Base-by-base conservation (phyloP, 495 filamentous ascomycete species). In the Cercophora sp. region DNA sequence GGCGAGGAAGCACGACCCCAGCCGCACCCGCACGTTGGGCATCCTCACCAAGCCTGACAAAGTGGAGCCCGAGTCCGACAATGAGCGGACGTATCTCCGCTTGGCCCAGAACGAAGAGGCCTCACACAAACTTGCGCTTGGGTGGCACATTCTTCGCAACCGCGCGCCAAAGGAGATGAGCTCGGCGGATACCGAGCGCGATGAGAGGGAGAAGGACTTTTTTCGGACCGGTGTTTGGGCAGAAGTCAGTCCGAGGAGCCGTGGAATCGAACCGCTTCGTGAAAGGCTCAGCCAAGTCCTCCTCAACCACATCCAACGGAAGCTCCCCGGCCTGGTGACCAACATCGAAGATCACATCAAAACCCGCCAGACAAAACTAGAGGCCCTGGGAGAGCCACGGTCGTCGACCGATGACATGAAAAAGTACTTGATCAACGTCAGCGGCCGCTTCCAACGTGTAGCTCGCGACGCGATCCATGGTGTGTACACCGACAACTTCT, bases 141-240 rank as follows among this genome's bases (percentile, higher is more conserved):
- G 85, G 4, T 89, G 83, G 84, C 84, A 88, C 63, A 78, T 83
- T 2, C 66, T 91, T 18, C 78, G 78, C 19, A 88, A 87, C 52
- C 72, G 80, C 1, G 60, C 61, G 5, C 79, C 76, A 49, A 65
- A 75, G 11, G 73, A 79, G 34, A 26, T 48, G 0, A 42, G 53
- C 0, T 26, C 58, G 3, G 26, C 56, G 4, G 58, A 61, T 6
- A n/a, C 16, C 15, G 44, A 66, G 43, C 68, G 76, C n/a, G 74
- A 80, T 46, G 35, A 53, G 1, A 46, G 60, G n/a, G 78, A 82
- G 48, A 26, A 41, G 3, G 9, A 13, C 0, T 82, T 79, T 56
- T 77, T 80, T 55, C 24, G 59, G 8, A 48, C 54, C 0, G 66
- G 71, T 5, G 39, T 51, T 13, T 80, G 76, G 77, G 59, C 58